phyloP scores from a whole-genome alignment of 2,329 filamentous ascomycete genomes.

The Trichophyton simii region DNA sequence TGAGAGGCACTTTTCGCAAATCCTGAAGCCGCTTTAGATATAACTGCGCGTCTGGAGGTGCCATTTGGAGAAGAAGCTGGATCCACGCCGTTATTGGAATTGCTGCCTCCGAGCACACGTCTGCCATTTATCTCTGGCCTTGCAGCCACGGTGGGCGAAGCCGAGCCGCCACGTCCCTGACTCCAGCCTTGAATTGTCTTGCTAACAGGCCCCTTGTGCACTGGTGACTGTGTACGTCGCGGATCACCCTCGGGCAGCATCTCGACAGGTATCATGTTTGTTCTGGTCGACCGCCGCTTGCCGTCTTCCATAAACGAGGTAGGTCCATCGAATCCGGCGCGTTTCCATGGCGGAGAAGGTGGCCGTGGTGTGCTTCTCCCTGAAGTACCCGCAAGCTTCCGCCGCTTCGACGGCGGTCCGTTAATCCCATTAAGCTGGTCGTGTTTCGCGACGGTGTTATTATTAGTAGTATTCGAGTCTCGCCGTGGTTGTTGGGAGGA shows the following conservation, averaged over 20 bases:
- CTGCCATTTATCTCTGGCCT: constrained; percentile 23
- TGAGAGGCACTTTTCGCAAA: not conserved
- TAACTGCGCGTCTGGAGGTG: not conserved
- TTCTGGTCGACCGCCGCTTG: constrained; percentile 48
- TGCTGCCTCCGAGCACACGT: constrained; percentile 21
- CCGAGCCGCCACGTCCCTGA: constrained; percentile 7
- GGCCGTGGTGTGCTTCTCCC: constrained; percentile 30
- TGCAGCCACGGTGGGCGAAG: constrained; percentile 12
- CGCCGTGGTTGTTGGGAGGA: not conserved
- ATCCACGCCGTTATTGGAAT: constrained; percentile 20
- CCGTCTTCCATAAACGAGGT: constrained; percentile 63
- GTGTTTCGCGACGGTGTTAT: not conserved
- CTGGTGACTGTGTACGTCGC: constrained; percentile 32
- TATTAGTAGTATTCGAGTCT: constrained; percentile 7
- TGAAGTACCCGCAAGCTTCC: constrained; percentile 30
- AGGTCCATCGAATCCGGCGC: constrained; percentile 68
- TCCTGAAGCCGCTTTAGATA: not conserved
- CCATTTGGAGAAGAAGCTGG: constrained; percentile 8
- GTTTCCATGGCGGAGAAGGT: constrained; percentile 85
- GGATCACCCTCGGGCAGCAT: constrained; percentile 37
- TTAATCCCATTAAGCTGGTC: not conserved
- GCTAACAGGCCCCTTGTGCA: constrained; percentile 23
- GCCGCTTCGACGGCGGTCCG: constrained; percentile 34
- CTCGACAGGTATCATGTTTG: constrained; percentile 37
- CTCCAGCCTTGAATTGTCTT: constrained; percentile 19